Percentiles rank a stretch among this genome's conserved stretches.
Conservation (phyloP, 495 filamentous ascomycete species). For the Pseudomonodictys pantanalensis region DNA sequence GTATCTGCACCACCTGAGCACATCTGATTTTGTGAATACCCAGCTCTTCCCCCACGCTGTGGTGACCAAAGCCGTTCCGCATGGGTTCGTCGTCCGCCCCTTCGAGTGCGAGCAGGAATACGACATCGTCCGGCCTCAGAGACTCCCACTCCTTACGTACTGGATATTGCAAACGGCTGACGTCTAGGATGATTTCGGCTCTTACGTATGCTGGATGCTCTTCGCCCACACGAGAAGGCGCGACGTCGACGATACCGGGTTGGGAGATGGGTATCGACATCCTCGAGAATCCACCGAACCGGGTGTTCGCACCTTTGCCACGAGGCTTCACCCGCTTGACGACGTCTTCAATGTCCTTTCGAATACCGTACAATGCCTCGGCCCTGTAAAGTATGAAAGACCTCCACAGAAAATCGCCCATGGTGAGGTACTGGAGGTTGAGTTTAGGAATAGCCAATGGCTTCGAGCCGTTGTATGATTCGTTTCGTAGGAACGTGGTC, state of each 20-base stretch:
- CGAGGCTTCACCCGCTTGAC: slow-evolving; percentile 77
- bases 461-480: slow-evolving; percentile 82
- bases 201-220: slow-evolving; percentile 79
- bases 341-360: slow-evolving; percentile 81
- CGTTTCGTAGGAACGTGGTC: slow-evolving; percentile 74
- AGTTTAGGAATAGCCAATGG: slow-evolving; percentile 91
- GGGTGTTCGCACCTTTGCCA: slow-evolving; percentile 57
- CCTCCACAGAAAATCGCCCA: slow-evolving; percentile 94
- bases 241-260: slow-evolving; percentile 83
- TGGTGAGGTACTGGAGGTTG: slow-evolving; percentile 91
- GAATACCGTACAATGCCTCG: slow-evolving; percentile 91
- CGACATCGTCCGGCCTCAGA: slow-evolving; percentile 80
- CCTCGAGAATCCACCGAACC: slow-evolving; percentile 80
- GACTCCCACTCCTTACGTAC: slow-evolving; percentile 88
- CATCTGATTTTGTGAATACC: slow-evolving; percentile 72
- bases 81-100: slow-evolving; percentile 51
- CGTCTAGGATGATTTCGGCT: slow-evolving; percentile 85
- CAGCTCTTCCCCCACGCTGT: slow-evolving; percentile 54
- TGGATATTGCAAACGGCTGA: slow-evolving; percentile 69
- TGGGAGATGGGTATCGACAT: slow-evolving; percentile 88
- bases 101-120: slow-evolving; percentile 80
- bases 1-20: slow-evolving; percentile 81
- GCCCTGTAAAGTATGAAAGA: slow-evolving; percentile 84
- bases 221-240: slow-evolving; percentile 80
- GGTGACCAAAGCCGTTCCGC: slow-evolving; percentile 52